A percentile compares a stretch with the other conserved stretches of the same genome.
These are phyloP conservation scores for Rosa hybrid DNA, from an alignment of 331 rosid genomes.

Conservation along the genomic window DNA sequence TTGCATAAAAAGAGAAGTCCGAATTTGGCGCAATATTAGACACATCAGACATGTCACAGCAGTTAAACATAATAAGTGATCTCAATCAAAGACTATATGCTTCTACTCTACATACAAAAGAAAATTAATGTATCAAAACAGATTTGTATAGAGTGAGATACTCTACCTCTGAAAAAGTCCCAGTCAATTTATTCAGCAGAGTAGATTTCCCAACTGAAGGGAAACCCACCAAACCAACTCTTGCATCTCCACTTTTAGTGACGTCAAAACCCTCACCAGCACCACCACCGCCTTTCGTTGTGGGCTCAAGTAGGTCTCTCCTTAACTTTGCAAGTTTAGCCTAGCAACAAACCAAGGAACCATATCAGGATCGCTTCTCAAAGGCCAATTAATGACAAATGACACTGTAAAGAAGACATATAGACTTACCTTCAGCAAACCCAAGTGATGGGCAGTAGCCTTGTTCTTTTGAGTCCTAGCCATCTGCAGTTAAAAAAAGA, in stretches of 20 bases:
- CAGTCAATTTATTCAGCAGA: conserved; percentile 86
- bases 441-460: conserved; percentile 99
- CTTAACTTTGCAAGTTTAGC: conserved; percentile 97
- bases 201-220: conserved; percentile 99
- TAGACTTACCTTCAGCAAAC: conserved; percentile 79
- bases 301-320: conserved; percentile 87
- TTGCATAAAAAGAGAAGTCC: background rate
- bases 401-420: background rate
- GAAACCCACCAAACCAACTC: conserved; percentile 98
- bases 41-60: background rate
- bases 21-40: background rate
- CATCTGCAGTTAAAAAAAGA: conserved; percentile 58
- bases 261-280: conserved; percentile 99
- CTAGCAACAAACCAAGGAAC: conserved; percentile 41
- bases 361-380: conserved; percentile 22
- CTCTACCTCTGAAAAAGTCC: conserved; percentile 98
- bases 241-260: conserved; percentile 98
- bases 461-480: conserved; percentile 98
- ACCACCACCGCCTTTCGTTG: conserved; percentile 89
- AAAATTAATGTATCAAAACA: background rate
- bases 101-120: background rate
- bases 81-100: conserved; percentile 5
- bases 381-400: background rate
- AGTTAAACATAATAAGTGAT: background rate
- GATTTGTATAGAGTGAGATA: background rate